Evolutionary conservation across 106 monocot genomes (phyloP), one percentile per base, ranked within the genome.

Genomic region (Narthecium ossifragum): DNA sequence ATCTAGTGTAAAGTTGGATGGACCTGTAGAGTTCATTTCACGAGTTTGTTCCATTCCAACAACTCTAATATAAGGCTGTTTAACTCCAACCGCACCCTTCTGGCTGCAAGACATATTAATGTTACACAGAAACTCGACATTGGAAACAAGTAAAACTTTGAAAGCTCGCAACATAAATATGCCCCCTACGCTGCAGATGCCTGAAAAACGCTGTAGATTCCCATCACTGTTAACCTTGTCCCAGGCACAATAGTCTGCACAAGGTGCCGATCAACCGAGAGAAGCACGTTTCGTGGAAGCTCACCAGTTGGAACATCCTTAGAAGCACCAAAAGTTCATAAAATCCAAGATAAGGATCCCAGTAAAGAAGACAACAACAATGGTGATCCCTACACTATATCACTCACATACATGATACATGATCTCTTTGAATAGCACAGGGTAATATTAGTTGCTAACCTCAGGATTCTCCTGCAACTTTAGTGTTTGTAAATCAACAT

Each of bases 391-490:
- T n/a, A n/a, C n/a, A n/a, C n/a, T n/a, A n/a, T n/a, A n/a, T n/a
- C n/a, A n/a, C n/a, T n/a, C n/a, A n/a, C n/a, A n/a, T n/a, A n/a
- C n/a, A n/a, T n/a, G n/a, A n/a, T n/a, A n/a, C n/a, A n/a, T n/a
- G n/a, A n/a, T n/a, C n/a, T n/a, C n/a, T n/a, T n/a, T n/a, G n/a
- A n/a, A n/a, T n/a, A n/a, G n/a, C n/a, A n/a, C n/a, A n/a, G n/a
- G n/a, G n/a, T n/a, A n/a, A n/a, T n/a, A n/a, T n/a, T n/a, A 38
- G 46, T 51, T 61, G 13, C 48, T 32, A 46, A 96, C 96, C 89
- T 96, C 96, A 30, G 96, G 96, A 62, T 96, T 96, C 68, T 96
- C 96, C 65, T 96, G 96, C 73, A 96, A 59, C 58, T 96, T 96
- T 30, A 96, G 62, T 5, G 96, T 96, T 60, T 96, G 96, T 34